Evolutionary conservation across 257 asterid species (phyloP).

Genomic region (Salvia rosmarinus): DNA sequence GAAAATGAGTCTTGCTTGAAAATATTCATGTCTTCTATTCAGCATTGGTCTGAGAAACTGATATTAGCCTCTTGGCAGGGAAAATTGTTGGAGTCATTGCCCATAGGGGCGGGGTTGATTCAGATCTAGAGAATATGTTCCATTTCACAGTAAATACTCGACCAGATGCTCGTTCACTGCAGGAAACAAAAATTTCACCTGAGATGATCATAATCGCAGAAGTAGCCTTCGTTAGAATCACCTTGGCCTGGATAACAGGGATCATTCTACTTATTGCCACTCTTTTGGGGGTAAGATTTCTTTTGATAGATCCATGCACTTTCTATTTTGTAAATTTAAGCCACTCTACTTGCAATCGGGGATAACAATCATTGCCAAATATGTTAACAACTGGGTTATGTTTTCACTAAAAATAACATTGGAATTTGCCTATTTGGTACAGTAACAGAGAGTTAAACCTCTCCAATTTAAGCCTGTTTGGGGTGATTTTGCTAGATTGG

Average conservation of each 20-base stretch:
- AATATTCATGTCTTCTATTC: background rate
- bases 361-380: background rate
- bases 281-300: slow-evolving; percentile 71
- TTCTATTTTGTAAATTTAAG: slow-evolving; percentile 13
- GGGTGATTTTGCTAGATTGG: background rate
- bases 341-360: slow-evolving; percentile 3
- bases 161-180: slow-evolving; percentile 70
- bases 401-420: background rate
- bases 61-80: slow-evolving; percentile 55
- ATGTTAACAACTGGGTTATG: background rate
- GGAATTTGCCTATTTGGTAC: slow-evolving; percentile 1
- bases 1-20: slow-evolving; percentile 11
- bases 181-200: slow-evolving; percentile 48
- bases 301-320: background rate
- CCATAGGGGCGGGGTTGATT: slow-evolving; percentile 40
- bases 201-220: slow-evolving; percentile 46
- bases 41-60: slow-evolving; percentile 1
- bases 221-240: slow-evolving; percentile 59
- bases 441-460: background rate
- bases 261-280: slow-evolving; percentile 84
- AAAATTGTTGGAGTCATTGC: slow-evolving; percentile 78
- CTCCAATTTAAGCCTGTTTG: background rate
- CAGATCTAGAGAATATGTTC: slow-evolving; percentile 54
- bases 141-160: slow-evolving; percentile 52
- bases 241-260: slow-evolving; percentile 93